Base-by-base conservation (phyloP, 345 rosid species). In the Gynandropsis gynandra region DNA sequence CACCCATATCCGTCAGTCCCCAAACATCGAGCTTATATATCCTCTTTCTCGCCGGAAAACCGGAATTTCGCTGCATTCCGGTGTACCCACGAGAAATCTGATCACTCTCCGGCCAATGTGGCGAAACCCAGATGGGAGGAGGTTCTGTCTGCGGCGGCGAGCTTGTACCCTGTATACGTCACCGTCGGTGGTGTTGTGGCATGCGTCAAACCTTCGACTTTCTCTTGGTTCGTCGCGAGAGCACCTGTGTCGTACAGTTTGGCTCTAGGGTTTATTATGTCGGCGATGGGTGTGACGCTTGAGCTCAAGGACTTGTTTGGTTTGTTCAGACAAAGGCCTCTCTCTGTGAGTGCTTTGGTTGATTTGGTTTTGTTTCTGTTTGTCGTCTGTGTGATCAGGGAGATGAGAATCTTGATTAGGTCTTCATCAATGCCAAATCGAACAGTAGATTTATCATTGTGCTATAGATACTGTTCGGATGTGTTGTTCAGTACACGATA, bases 201-300 rank as follows among this genome's bases (percentile, higher is more conserved):
- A 43, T 82, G 89, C 71, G 47, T 67, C n/a, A 75, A 77, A 37
- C 85, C 89, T 1, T 72, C 82, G 16, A 27, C 76, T 56, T 82
- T 75, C 63, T 59, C 68, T 18, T 82, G 83, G 86, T 77, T 82
- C 49, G 78, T 63, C 42, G 37, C 68, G 57, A 50, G 58, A 51
- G 76, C 74, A 2, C 83, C 89, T 1, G 12, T 56, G 52, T 75
- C 86, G 7, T 82, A 75, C 55, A 77, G 80, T 68, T 47, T 79
- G 31, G 54, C 78, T 0, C 83, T 79, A 42, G 83, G 78, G 40
- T 42, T 80, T 13, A 75, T 82, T 34, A 82, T 79, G 89, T 46
- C 79, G 70, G 68, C 85, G 0, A 82, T 82, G 86, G 86, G 86
- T 31, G 71, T 82, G 44, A 82, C 86, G 43, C 66, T 79, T 71